phyloP scores from a whole-genome alignment of 192 early-diverging fungal genomes.

The Thamnidium elegans region DNA sequence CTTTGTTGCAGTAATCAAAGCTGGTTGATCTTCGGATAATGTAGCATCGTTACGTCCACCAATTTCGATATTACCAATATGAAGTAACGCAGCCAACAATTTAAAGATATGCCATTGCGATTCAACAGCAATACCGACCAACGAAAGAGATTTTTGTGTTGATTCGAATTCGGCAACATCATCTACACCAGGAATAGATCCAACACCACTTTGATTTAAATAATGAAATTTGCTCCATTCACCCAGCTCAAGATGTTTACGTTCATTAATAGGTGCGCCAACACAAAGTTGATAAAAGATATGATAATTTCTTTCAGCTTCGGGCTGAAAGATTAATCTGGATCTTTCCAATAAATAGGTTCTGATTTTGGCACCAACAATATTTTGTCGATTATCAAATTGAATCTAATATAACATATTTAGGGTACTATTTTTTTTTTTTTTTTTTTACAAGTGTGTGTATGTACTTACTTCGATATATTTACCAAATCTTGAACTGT shows the following conservation, averaged over 20 bases:
- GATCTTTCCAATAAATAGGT: slow-evolving; percentile 97
- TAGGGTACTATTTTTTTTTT: neutral
- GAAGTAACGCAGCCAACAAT: slow-evolving; percentile 88
- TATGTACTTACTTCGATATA: slow-evolving; percentile 71
- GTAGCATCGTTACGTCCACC: slow-evolving; percentile 64
- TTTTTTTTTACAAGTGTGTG: neutral
- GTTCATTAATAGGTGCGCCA: slow-evolving; percentile 78
- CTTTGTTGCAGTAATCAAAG: slow-evolving; percentile 61
- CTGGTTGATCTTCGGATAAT: slow-evolving; percentile 75
- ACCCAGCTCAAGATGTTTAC: slow-evolving; percentile 72
- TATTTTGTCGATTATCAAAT: slow-evolving; percentile 80
- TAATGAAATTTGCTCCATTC: slow-evolving; percentile 81
- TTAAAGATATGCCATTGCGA: slow-evolving; percentile 88
- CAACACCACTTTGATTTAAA: slow-evolving; percentile 78
- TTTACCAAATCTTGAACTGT: slow-evolving; percentile 97
- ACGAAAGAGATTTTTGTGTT: slow-evolving; percentile 82
- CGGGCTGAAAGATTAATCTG: slow-evolving; percentile 91
- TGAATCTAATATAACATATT: slow-evolving; percentile 54
- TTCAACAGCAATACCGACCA: slow-evolving; percentile 81
- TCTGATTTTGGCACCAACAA: slow-evolving; percentile 91
- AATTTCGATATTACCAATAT: slow-evolving; percentile 95
- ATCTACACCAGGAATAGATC: slow-evolving; percentile 79
- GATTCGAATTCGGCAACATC: slow-evolving; percentile 88
- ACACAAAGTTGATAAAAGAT: slow-evolving; percentile 98
- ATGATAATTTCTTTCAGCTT: slow-evolving; percentile 95